Evolutionary conservation across 1,284 basidiomycete genomes (phyloP), one percentile per base, ranked within the genome.

Genomic region (Phellopilus nigrolimitatus): DNA sequence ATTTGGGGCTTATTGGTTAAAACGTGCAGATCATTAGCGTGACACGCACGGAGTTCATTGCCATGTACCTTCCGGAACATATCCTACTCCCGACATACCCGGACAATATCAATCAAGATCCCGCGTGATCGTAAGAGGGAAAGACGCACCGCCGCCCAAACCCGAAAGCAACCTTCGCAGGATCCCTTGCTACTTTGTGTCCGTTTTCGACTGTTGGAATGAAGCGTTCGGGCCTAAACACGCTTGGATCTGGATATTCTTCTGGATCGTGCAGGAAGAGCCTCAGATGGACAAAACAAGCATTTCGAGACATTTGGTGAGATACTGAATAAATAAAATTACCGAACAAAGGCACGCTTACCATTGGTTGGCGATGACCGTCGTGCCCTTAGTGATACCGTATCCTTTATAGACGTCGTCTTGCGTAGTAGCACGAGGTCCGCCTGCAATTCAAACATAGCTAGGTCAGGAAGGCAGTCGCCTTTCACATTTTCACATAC

Each of bases 381-480:
- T 52, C 3, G 55, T 51, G 7, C 52, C 56, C 12, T 56, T 48
- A 4, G 58, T 54, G 15, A 59, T 58, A 36, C 44, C 48, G 40
- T 55, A 54, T 5, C 56, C 57, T 17, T 59, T 47, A 36, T 59
- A 56, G 12, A 36, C 40, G 21, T 57, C 56, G 27, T 59, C 58
- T 46, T 53, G 54, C 7, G 36, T 40, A 13, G 50, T 28, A 7
- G 37, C 44, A 42, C 57, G 58, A 19, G 54, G 49, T 21, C 54
- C 8, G 10, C 37, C 58, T 56, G 3, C 10, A 17, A 15, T 37
- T 15, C 15, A n/a, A 2, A 37, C n/a, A 12, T 22, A 30, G 34
- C 4, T 27, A 34, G 12, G 5, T 34, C 1, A 27, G n/a, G 12
- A 25, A 19, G 15, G 6, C 12, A 4, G 37, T 33, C 9, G 17